Percentiles rank a stretch among this genome's conserved stretches.
phyloP scores from a whole-genome alignment of 805 yeast species.

The Clavispora phyllophila region DNA sequence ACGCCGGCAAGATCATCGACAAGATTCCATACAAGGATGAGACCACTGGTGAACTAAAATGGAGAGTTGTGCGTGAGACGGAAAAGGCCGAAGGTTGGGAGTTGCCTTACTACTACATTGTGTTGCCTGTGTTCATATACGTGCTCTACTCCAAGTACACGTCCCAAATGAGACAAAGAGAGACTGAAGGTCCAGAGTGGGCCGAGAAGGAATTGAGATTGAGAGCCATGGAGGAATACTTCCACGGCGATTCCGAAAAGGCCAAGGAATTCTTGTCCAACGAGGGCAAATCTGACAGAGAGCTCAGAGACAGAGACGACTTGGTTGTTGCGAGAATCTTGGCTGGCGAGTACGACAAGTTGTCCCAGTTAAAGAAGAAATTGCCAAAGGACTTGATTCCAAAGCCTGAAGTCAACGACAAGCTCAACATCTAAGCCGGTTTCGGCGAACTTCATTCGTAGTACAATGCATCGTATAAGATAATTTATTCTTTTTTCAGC shows the following conservation, averaged over 20 bases:
- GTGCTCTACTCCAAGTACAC: conserved; percentile 47
- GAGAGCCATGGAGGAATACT: conserved; percentile 64
- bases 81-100: conserved; percentile 84
- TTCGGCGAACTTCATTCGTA: background rate
- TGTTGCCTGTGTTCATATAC: conserved; percentile 64
- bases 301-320: conserved; percentile 64
- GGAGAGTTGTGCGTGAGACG: conserved; percentile 72
- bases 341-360: conserved; percentile 77
- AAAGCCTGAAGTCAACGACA: conserved; percentile 28
- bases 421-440: conserved; percentile 26
- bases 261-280: conserved; percentile 52
- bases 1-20: conserved; percentile 61
- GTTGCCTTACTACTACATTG: conserved; percentile 61
- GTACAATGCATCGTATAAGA: conserved; percentile 1
- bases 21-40: conserved; percentile 81
- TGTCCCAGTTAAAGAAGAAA: conserved; percentile 53
- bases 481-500: background rate
- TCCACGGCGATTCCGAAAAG: conserved; percentile 46
- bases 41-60: conserved; percentile 69
- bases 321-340: conserved; percentile 75
- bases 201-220: conserved; percentile 76
- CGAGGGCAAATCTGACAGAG: conserved; percentile 48
- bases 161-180: conserved; percentile 37
- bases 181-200: conserved; percentile 58
- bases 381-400: conserved; percentile 35